A percentile compares a stretch with the other conserved stretches of the same genome.
These are phyloP conservation scores for Cutaneotrichosporon curvatum DNA, from an alignment of 1,284 basidiomycete genomes.

Conservation along the genomic window DNA sequence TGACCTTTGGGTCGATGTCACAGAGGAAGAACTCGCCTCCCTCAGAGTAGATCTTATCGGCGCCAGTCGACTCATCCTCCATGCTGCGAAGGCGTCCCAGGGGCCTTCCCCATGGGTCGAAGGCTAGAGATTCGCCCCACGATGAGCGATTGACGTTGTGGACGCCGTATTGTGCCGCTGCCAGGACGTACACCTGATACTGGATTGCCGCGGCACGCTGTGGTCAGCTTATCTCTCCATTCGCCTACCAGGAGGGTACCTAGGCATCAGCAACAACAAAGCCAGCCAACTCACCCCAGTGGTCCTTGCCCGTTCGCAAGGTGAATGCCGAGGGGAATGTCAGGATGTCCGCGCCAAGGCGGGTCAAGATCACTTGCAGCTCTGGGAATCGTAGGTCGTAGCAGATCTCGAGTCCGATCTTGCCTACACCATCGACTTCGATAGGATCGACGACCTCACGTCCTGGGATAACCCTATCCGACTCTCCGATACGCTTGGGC, in stretches of 20 bases:
- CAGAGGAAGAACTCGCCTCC: constrained; percentile 34
- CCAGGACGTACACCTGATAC: constrained; percentile 40
- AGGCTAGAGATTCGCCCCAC: constrained; percentile 40
- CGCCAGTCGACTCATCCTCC: constrained; percentile 22
- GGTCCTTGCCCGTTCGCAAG: constrained; percentile 45
- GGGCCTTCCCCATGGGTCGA: constrained; percentile 35
- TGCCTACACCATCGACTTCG: constrained; percentile 42
- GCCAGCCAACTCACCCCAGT: constrained; percentile 29
- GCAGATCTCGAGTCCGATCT: constrained; percentile 50
- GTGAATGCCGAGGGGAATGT: constrained; percentile 52
- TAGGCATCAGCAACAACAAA: constrained; percentile 1
- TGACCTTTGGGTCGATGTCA: constrained; percentile 21
- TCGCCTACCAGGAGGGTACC: constrained; percentile 23
- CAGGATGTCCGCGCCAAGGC: constrained; percentile 48
- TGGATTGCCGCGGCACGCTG: constrained; percentile 35
- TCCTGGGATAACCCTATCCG: constrained; percentile 41
- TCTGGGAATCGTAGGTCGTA: constrained; percentile 53
- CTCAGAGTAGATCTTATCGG: constrained; percentile 20
- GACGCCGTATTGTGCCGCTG: constrained; percentile 37
- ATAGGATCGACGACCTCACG: constrained; percentile 30
- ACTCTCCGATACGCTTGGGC: constrained; percentile 31
- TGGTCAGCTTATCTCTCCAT: neutral
- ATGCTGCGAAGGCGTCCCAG: constrained; percentile 32
- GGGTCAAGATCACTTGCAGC: constrained; percentile 44
- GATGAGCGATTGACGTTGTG: constrained; percentile 29